Percentiles rank a stretch among this genome's conserved stretches.
phyloP scores from a whole-genome alignment of 2,329 filamentous ascomycete genomes.

The Ceratocystiopsis brevicomis region DNA sequence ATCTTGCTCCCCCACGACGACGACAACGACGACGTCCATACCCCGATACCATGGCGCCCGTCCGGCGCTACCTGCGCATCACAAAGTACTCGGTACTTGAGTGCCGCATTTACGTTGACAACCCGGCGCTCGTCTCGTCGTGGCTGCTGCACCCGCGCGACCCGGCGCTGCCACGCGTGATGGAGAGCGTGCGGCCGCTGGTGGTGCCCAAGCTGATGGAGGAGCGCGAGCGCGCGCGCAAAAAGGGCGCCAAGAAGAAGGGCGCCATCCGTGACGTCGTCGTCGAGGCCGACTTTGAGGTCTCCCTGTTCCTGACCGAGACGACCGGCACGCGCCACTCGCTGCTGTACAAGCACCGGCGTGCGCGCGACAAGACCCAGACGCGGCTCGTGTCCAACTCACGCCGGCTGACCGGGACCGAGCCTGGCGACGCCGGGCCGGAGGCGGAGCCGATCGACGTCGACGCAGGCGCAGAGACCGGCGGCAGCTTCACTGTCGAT shows the following conservation, averaged over 20 bases:
- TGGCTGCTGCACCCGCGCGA: conserved; percentile 69
- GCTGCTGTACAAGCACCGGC: conserved; percentile 69
- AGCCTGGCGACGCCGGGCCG: conserved; percentile 29
- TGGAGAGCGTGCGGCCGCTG: conserved; percentile 66
- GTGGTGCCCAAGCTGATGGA: conserved; percentile 84
- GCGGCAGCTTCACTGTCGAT: conserved; percentile 9
- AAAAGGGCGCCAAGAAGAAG: conserved; percentile 52
- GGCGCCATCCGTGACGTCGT: conserved; percentile 73
- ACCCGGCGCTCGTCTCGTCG: conserved; percentile 60
- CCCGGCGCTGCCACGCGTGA: conserved; percentile 61
- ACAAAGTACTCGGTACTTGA: conserved; percentile 91
- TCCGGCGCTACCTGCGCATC: conserved; percentile 77
- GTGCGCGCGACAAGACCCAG: conserved; percentile 41
- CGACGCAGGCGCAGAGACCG: conserved; percentile 15
- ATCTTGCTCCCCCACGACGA: not conserved
- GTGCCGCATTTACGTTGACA: conserved; percentile 88
- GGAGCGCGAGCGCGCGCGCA: conserved; percentile 50
- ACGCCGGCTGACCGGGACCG: conserved; percentile 37
- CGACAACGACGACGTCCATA: not conserved
- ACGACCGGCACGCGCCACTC: conserved; percentile 61
- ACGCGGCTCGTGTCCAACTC: conserved; percentile 41
- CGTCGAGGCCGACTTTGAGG: conserved; percentile 77
- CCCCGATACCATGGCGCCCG: conserved; percentile 49
- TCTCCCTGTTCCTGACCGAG: conserved; percentile 83
- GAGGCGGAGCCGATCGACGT: conserved; percentile 36